These are phyloP conservation scores for Rosa chinensis DNA, from an alignment of 306 rosid species.

Conservation along the genomic window DNA sequence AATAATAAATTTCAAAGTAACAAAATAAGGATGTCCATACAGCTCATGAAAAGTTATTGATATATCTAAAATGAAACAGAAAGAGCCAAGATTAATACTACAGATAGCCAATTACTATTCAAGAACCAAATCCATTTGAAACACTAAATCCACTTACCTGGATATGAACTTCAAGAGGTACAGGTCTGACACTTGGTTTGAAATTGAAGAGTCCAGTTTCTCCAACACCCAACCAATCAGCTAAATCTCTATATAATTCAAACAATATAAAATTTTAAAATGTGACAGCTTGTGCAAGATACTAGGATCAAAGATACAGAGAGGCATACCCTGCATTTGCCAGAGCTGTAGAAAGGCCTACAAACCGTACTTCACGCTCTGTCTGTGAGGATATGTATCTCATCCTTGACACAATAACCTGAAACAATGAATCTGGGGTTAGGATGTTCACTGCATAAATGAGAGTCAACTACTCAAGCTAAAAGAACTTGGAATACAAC, in stretches of 20 bases:
- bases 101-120: not conserved
- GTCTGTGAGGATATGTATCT: conserved; percentile 98
- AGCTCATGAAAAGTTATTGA: not conserved
- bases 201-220: conserved; percentile 95
- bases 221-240: conserved; percentile 97
- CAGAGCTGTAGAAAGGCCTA: conserved; percentile 95
- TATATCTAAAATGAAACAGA: not conserved
- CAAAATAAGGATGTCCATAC: not conserved
- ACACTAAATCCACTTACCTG: conserved; percentile 65
- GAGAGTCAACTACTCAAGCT: not conserved
- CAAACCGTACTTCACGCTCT: conserved; percentile 80
- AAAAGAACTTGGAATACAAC: not conserved
- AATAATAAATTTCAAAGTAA: not conserved
- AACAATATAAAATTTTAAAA: conserved; percentile 2
- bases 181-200: conserved; percentile 99
- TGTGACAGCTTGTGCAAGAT: not conserved
- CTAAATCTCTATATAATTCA: conserved; percentile 67
- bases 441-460: not conserved
- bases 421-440: conserved; percentile 32
- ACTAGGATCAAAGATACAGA: not conserved
- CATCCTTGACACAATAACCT: conserved; percentile 99
- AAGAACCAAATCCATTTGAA: conserved; percentile 14
- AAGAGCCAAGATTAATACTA: not conserved
- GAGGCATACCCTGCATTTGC: conserved; percentile 89
- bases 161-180: conserved; percentile 95